Evolutionary conservation across 208 protist species (phyloP).

Genomic region (Leptomonas pyrrhocoris): DNA sequence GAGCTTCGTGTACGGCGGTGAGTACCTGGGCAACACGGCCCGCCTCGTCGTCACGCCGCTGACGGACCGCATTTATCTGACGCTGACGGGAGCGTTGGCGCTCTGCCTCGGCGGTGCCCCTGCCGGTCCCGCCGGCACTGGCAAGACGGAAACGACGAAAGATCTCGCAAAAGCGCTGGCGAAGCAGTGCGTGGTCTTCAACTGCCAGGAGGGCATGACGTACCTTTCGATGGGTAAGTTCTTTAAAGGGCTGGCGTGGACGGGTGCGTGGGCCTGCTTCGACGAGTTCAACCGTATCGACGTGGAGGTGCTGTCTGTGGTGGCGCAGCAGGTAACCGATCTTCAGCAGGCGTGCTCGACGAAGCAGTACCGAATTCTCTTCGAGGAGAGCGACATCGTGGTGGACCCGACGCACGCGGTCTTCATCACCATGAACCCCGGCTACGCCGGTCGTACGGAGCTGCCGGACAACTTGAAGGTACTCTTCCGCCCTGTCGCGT

Average conservation of each 20-base stretch:
- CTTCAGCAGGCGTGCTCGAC: conserved; percentile 94
- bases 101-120: conserved; percentile 95
- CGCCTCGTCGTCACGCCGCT: conserved; percentile 97
- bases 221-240: conserved; percentile 97
- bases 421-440: conserved; percentile 99
- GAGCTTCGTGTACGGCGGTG: conserved; percentile 95
- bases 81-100: conserved; percentile 93
- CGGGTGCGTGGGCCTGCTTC: conserved; percentile 98
- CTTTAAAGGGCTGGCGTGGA: conserved; percentile 97
- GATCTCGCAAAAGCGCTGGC: conserved; percentile 97
- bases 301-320: conserved; percentile 97
- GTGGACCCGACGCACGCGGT: conserved; percentile 95
- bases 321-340: conserved; percentile 96
- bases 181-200: conserved; percentile 98
- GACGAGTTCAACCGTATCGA: conserved; percentile 99
- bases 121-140: conserved; percentile 96
- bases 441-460: conserved; percentile 98
- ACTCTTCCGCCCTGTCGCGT: conserved; percentile 97
- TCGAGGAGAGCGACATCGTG: conserved; percentile 94
- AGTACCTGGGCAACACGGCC: conserved; percentile 97
- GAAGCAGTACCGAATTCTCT: conserved; percentile 93
- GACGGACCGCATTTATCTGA: conserved; percentile 97
- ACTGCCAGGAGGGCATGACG: conserved; percentile 97
- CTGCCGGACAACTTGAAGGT: conserved; percentile 98
- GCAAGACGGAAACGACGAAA: conserved; percentile 98